Percentiles rank a stretch among this genome's conserved stretches.
Conservation (phyloP, 805 yeast species). For the Yamadazyma tumulicola region DNA sequence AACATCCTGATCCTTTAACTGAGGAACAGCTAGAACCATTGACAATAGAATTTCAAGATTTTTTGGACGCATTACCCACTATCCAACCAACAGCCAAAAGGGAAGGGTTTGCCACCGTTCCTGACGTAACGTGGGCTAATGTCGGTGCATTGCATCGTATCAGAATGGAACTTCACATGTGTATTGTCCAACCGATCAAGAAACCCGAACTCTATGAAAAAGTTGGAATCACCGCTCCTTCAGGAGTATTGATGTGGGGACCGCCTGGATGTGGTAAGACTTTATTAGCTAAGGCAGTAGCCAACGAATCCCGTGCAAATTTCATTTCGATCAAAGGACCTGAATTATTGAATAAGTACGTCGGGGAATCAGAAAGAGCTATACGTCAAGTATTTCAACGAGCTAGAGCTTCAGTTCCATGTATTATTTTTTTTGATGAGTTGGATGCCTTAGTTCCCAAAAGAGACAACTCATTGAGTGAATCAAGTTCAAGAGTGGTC, state of each 20-base stretch:
- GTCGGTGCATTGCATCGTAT: conserved; percentile 85
- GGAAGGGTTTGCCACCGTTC: conserved; percentile 98
- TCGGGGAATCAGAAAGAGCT: conserved; percentile 93
- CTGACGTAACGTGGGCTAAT: conserved; percentile 93
- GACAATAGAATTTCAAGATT: conserved; percentile 75
- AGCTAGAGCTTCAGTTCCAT: conserved; percentile 90
- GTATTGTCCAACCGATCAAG: conserved; percentile 93
- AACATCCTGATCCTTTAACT: conserved; percentile 78
- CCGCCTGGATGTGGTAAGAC: conserved; percentile 99
- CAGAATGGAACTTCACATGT: conserved; percentile 91
- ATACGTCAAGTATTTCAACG: conserved; percentile 90
- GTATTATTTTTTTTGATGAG: conserved; percentile 94
- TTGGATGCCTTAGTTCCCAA: conserved; percentile 94
- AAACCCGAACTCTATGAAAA: conserved; percentile 84
- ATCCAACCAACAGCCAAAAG: conserved; percentile 97
- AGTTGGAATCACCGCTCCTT: conserved; percentile 95
- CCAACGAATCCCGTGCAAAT: conserved; percentile 94
- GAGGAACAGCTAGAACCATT: conserved; percentile 72
- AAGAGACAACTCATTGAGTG: conserved; percentile 84
- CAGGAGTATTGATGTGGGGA: conserved; percentile 97
- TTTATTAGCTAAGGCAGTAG: conserved; percentile 92
- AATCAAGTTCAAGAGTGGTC: conserved; percentile 89
- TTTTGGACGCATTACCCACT: conserved; percentile 79
- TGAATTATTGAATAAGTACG: conserved; percentile 88
- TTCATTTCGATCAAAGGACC: conserved; percentile 97